Evolutionary conservation across 192 early-diverging fungal genomes (phyloP).

Genomic region (Coemansia sp.): DNA sequence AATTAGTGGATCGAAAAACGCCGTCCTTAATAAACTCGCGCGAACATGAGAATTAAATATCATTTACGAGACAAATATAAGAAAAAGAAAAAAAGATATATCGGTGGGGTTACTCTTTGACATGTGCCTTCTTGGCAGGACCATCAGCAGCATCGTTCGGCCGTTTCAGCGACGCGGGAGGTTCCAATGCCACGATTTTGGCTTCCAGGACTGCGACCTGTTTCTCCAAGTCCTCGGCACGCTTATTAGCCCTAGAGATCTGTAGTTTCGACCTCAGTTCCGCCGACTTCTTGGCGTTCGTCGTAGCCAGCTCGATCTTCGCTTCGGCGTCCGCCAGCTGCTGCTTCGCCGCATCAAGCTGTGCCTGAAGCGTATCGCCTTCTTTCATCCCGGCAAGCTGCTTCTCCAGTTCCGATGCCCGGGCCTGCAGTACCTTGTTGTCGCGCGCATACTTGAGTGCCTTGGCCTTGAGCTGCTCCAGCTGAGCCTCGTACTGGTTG

Average conservation of each 20-base stretch:
- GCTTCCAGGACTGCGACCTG: constrained; percentile 36
- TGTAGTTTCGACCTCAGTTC: constrained; percentile 58
- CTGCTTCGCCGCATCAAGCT: constrained; percentile 43
- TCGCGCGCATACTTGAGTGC: constrained; percentile 42
- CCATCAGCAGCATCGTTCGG: constrained; percentile 30
- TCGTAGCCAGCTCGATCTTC: constrained; percentile 47
- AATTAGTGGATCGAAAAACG: not conserved
- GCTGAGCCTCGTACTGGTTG: constrained; percentile 35
- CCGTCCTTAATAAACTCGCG: not conserved
- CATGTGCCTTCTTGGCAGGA: constrained; percentile 49
- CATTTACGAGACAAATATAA: not conserved
- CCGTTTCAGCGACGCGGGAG: constrained; percentile 32
- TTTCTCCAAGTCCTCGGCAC: constrained; percentile 48
- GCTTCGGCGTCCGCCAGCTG: constrained; percentile 47
- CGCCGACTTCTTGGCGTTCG: constrained; percentile 37
- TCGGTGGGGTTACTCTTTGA: constrained; percentile 9
- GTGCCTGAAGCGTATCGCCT: constrained; percentile 18
- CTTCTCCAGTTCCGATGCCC: constrained; percentile 35
- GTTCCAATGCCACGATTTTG: constrained; percentile 19
- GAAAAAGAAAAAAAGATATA: not conserved
- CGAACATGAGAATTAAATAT: not conserved
- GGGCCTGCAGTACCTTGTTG: constrained; percentile 47
- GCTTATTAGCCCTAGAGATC: constrained; percentile 54
- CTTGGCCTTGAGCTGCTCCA: constrained; percentile 47
- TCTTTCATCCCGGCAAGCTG: constrained; percentile 18